These are phyloP conservation scores for Bidens hawaiensis DNA, from an alignment of 140 eudicot species.

Conservation along the genomic window DNA sequence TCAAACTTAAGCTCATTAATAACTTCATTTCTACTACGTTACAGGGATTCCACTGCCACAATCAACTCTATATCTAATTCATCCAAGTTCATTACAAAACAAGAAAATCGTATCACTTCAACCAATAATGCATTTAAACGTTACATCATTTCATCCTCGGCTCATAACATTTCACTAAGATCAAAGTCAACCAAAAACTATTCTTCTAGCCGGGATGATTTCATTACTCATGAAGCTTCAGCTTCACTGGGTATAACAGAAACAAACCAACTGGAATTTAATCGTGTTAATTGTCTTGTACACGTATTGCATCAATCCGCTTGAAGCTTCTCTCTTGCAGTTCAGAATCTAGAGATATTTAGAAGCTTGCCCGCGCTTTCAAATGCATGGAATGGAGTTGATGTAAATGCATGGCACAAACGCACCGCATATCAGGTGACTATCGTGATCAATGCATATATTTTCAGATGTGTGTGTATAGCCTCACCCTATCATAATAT, in stretches of 20 bases:
- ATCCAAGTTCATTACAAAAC: conserved; percentile 20
- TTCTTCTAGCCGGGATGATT: conserved; percentile 30
- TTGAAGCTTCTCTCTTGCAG: conserved; percentile 46
- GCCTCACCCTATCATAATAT: neutral
- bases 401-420: conserved; percentile 74
- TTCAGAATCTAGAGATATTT: conserved; percentile 40
- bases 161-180: conserved; percentile 7
- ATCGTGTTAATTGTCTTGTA: conserved; percentile 53
- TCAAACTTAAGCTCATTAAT: neutral
- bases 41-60: conserved; percentile 11
- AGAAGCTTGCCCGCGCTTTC: conserved; percentile 49
- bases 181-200: conserved; percentile 29
- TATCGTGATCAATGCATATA: neutral
- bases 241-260: conserved; percentile 22
- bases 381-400: conserved; percentile 81
- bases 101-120: conserved; percentile 17
- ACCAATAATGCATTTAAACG: conserved; percentile 8
- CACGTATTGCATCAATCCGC: conserved; percentile 66
- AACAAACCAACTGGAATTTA: conserved; percentile 32
- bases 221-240: conserved; percentile 23
- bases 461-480: neutral
- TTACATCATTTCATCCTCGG: conserved; percentile 19
- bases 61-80: neutral
- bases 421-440: conserved; percentile 63
- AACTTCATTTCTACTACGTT: neutral